Conservation (phyloP, 169 alveolate species). For the Perkinsus chesapeaki region DNA sequence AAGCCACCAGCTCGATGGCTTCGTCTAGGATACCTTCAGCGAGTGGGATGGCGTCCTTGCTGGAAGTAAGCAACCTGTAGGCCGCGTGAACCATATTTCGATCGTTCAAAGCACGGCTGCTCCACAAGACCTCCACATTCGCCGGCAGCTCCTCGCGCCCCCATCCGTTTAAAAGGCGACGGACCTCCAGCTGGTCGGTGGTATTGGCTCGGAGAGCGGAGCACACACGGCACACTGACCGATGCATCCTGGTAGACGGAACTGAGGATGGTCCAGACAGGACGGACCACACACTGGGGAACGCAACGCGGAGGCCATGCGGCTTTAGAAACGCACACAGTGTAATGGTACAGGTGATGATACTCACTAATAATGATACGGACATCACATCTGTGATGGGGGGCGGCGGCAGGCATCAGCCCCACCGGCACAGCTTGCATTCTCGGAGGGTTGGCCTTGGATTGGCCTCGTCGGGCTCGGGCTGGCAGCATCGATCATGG, state of each 20-base stretch:
- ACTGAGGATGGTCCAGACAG: neutral
- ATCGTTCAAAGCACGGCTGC: neutral
- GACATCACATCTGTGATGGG: no score
- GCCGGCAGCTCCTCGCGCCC: neutral
- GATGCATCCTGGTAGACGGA: neutral
- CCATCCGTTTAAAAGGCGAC: neutral
- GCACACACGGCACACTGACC: neutral
- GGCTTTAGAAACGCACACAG: constrained; percentile 4
- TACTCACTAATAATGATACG: neutral
- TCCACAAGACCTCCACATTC: neutral
- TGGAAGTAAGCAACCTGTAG: neutral
- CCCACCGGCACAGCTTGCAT: neutral
- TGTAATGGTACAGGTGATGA: neutral
- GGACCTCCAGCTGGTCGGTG: neutral
- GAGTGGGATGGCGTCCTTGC: neutral
- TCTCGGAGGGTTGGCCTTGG: neutral
- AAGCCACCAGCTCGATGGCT: neutral
- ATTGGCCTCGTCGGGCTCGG: neutral
- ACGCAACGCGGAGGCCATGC: neutral
- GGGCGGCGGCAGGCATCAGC: neutral
- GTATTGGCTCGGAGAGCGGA: neutral
- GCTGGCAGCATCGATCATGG: neutral
- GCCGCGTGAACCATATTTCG: neutral
- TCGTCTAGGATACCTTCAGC: neutral
- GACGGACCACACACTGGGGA: neutral